Evolutionary conservation across 371 early-diverging fungal species (phyloP), one percentile per base, ranked within the genome.

Genomic region (Synchytrium microbalum): DNA sequence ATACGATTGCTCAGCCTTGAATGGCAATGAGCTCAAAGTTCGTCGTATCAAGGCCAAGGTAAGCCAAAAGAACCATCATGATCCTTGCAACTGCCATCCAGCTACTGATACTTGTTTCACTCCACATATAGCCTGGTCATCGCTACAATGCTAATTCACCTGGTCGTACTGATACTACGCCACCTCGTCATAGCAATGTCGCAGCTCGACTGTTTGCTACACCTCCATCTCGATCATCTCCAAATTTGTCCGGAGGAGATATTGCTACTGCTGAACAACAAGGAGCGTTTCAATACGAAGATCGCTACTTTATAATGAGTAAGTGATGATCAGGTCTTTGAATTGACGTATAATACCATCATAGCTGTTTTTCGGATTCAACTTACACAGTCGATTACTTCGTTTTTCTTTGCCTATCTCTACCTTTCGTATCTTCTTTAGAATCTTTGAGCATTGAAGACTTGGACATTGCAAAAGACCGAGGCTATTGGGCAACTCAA

Each of bases 401-500:
- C n/a, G n/a, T n/a, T n/a, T n/a, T n/a, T n/a, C n/a, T n/a, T n/a
- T n/a, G n/a, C n/a, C n/a, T n/a, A n/a, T n/a, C n/a, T n/a, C n/a
- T n/a, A n/a, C n/a, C n/a, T n/a, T n/a, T 38, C 46, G 46, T 10
- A 5, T 10, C 5, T 38, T 38, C 46, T 10, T 63, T 82, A 14
- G 80, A 82, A 66, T 64, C 76, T n/a, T 62, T 82, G 33, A 78
- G 71, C 25, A 67, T 70, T 19, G 82, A 79, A 58, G 81, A 82
- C 66, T 69, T 82, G 27, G 78, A 82, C 28, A 58, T 78, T 31
- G 77, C 79, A 66, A 71, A 73, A 5, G 65, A 71, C 33, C 64
- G 68, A 30, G 74, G 79, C 19, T 25, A 72, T 2, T 82, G 82
- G 82, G 78, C 82, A 8, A 80, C 82, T 0, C 82, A 82, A 63